Evolutionary conservation across 257 asterid species (phyloP).

Genomic region (Rehmannia glutinosa): DNA sequence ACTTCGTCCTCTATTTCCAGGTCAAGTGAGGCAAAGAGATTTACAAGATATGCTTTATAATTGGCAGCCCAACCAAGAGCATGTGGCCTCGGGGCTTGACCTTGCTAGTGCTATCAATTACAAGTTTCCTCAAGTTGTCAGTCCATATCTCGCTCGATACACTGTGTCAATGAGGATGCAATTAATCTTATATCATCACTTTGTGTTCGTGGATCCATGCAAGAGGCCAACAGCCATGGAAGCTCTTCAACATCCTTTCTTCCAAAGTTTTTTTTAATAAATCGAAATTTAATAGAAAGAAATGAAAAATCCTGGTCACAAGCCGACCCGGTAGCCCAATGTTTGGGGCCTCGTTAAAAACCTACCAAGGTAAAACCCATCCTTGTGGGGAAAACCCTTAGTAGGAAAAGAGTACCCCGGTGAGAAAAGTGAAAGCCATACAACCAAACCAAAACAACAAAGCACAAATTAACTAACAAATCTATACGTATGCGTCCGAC

Average conservation of each 20-base stretch:
- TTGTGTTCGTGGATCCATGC: constrained; percentile 90
- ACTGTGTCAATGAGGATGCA: constrained; percentile 62
- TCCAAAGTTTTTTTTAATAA: too few species aligned
- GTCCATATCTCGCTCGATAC: constrained; percentile 53
- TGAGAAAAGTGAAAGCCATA: too few species aligned
- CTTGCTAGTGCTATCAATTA: constrained; percentile 79
- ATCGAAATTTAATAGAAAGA: too few species aligned
- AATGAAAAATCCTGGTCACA: too few species aligned
- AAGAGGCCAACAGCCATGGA: constrained; percentile 85
- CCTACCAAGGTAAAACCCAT: too few species aligned
- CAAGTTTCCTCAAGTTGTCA: constrained; percentile 69
- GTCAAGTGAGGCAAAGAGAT: constrained; percentile 90
- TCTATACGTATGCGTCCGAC: too few species aligned
- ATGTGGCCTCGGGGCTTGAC: constrained; percentile 80
- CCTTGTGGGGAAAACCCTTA: too few species aligned
- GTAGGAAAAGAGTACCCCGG: too few species aligned
- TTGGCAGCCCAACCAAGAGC: constrained; percentile 73
- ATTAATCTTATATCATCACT: constrained; percentile 69
- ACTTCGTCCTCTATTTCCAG: constrained; percentile 91
- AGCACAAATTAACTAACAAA: too few species aligned
- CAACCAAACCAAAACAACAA: too few species aligned
- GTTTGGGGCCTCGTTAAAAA: too few species aligned
- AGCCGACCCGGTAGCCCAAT: too few species aligned
- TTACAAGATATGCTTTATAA: constrained; percentile 80
- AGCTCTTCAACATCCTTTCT: constrained; percentile 92